Evolutionary conservation across 768 basidiomycete genomes (phyloP), one percentile per base, ranked within the genome.

Genomic region (Floccularia luteovirens): DNA sequence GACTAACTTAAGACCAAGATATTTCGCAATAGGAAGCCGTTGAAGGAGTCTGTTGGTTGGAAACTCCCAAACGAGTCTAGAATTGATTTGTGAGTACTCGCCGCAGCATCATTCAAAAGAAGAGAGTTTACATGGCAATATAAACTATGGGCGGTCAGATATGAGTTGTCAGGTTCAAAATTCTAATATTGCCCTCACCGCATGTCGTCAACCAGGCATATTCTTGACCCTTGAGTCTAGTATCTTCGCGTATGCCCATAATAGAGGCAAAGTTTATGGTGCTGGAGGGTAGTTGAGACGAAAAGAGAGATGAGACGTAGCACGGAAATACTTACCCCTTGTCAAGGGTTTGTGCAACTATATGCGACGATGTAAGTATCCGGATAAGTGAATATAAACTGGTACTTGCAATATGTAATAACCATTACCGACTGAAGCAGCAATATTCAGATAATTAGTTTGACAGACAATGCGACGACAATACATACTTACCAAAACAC

Each of bases 151-250:
- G 24, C 22, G 33, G 24, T 28, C 27, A 22, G 25, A 37, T 34
- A 48, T 20, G 28, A 28, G 25, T 17, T 24, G 36, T 36, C 42
- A 16, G 39, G 32, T 21, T 31, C 27, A 37, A 20, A 12, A 17
- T n/a, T n/a, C n/a, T 37, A 7, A 21, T 27, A 34, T 30, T 32
- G 13, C 4, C 46, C 66, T 5, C 46, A 69, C 67, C 65, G 44
- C 69, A 71, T 31, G 69, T 69, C 11, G 69, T 69, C 5, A 72
- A 48, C 63, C 70, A 69, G 3, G 66, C 63, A 46, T 74, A 74
- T 48, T 72, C 60, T 51, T 75, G 72, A 1, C 74, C 72, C 22
- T 59, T 53, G 14, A 76, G 64, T 33, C 64, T 45, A 3, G 65
- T 64, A 45, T 74, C 71, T 42, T 60, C 50, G 5, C 51, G 51